Base-by-base conservation (phyloP, 1,284 basidiomycete genomes). In the Agaricales sp. region DNA sequence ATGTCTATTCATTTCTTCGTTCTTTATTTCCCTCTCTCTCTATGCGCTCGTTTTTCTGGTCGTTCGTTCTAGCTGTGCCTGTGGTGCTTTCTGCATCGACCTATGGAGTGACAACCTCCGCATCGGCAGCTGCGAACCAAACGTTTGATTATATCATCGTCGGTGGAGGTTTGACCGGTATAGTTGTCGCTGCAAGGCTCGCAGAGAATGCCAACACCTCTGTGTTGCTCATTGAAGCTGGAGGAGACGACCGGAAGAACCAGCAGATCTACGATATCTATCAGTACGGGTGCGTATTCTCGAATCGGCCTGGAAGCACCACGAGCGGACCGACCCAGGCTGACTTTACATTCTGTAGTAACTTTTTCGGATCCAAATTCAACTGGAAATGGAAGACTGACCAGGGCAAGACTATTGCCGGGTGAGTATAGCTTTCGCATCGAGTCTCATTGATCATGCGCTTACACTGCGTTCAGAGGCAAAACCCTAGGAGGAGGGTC, bases 81-180 rank as follows among this genome's bases (percentile, higher is more conserved):
- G 11, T 35, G n/a, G 30, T 35, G 11, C 8, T n/a, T n/a, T n/a
- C 8, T n/a, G 30, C 30, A 35, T 8, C 30, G n/a, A 57, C 62
- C 0, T 66, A 59, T 20, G 68, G 67, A 3, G 65, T 71, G 12
- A 69, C 61, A 2, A 65, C 62, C 6, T 59, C 59, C 35, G 52
- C 65, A 0, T 50, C 54, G 22, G 56, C 58, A 4, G 65, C 58
- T 3, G 62, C 63, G 51, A 63, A 63, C 12, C 59, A 69, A 50
- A 70, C 73, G 0, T 83, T 72, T 57, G 82, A 85, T 66, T 85
- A 85, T 58, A 77, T 85, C 54, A 69, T 85, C 47, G 73, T 80
- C 3, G 82, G 82, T 2, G 81, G 74, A 20, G 82, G 83, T 0
- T 64, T 82, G 2, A 70, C 76, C 1, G 84, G 83, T 2, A 68